Percentiles rank a stretch among this genome's conserved stretches.
Evolutionary conservation across 192 early-diverging fungal genomes (phyloP).

Genomic region (Coemansia sp.): DNA sequence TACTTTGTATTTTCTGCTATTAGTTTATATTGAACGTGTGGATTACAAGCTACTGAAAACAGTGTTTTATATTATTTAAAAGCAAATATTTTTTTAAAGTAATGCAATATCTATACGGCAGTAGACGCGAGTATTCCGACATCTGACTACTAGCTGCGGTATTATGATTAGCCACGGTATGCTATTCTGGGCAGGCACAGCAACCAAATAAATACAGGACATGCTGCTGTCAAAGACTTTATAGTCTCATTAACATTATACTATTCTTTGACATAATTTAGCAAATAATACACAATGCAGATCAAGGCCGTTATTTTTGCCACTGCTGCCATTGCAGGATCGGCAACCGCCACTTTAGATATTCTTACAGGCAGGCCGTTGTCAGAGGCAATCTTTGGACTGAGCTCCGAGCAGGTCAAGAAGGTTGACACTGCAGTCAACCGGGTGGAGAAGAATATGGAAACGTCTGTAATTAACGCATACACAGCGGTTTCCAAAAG

Average conservation of each 20-base stretch:
- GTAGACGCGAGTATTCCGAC: background rate
- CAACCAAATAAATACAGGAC: background rate
- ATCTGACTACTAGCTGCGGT: background rate
- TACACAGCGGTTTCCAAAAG: constrained; percentile 24
- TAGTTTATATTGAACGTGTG: background rate
- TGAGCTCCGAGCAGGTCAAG: constrained; percentile 47
- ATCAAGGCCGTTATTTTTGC: constrained; percentile 24
- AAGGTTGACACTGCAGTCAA: constrained; percentile 39
- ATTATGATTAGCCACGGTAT: too few relatives aligned
- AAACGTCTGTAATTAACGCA: constrained; percentile 13
- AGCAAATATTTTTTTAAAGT: background rate
- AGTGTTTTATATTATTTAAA: background rate
- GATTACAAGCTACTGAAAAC: background rate
- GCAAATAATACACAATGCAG: constrained; percentile 24
- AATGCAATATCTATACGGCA: background rate
- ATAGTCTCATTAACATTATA: background rate
- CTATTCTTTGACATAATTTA: background rate
- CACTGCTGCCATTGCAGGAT: constrained; percentile 22
- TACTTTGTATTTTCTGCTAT: background rate
- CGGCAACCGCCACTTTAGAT: constrained; percentile 47
- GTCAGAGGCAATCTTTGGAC: constrained; percentile 51
- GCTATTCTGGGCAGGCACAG: background rate
- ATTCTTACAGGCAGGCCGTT: constrained; percentile 42
- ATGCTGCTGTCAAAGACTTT: background rate
- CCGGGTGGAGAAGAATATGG: constrained; percentile 33